Percentiles rank a stretch among this genome's conserved stretches.
These are phyloP conservation scores for Terfezia claveryi DNA, from an alignment of 495 filamentous ascomycete species.

Conservation along the genomic window DNA sequence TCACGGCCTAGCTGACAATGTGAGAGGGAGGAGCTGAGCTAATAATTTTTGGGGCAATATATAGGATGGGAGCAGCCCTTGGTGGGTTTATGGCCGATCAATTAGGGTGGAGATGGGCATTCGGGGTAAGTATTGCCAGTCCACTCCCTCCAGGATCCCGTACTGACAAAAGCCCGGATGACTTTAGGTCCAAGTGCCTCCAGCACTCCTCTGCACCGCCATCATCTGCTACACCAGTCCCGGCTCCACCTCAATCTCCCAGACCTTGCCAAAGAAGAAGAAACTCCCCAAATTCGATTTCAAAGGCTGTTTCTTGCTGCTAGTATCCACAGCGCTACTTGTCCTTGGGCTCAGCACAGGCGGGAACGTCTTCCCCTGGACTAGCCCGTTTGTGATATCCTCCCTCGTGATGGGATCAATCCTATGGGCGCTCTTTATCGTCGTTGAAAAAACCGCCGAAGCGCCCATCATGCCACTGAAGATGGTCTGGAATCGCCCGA, in stretches of 20 bases:
- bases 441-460: slow-evolving; percentile 35
- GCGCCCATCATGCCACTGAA: slow-evolving; percentile 52
- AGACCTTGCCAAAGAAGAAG: background rate
- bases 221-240: slow-evolving; percentile 38
- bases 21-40: background rate
- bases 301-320: slow-evolving; percentile 22
- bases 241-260: background rate
- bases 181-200: slow-evolving; percentile 36
- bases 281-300: slow-evolving; percentile 47
- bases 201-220: slow-evolving; percentile 36
- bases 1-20: background rate
- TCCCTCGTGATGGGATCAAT: slow-evolving; percentile 37
- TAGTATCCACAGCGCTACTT: slow-evolving; percentile 33
- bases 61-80: slow-evolving; percentile 37
- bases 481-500: slow-evolving; percentile 36
- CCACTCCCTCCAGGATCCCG: background rate
- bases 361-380: slow-evolving; percentile 55
- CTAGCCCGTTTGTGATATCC: slow-evolving; percentile 42
- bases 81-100: slow-evolving; percentile 53
- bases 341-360: slow-evolving; percentile 58
- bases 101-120: slow-evolving; percentile 54
- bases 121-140: slow-evolving; percentile 25
- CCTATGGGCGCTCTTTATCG: slow-evolving; percentile 36
- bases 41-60: background rate
- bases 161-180: background rate